Evolutionary conservation across 352 stramenopile genomes (phyloP), one percentile per base, ranked within the genome.

Genomic region (Blastocystis sp.): DNA sequence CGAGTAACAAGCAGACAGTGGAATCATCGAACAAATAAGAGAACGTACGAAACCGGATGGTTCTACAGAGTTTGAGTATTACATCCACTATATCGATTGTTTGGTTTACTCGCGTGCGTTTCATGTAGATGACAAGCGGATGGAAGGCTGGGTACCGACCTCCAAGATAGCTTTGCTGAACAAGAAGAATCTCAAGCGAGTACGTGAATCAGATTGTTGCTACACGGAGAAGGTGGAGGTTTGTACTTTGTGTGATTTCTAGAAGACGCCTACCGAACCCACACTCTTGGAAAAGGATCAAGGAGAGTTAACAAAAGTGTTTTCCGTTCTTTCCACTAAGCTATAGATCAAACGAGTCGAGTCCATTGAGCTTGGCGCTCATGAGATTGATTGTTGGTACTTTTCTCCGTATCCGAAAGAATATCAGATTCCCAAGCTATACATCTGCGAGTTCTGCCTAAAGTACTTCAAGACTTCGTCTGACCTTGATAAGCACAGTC

Each of bases 381-480:
- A 93, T 76, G 91, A 94, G 53, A 92, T 97, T 0, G 94, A 97
- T 75, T 93, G 93, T 43, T 97, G 94, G 94, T 97, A 97, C 88
- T 97, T 93, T 90, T 95, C 92, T 79, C 94, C 94, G 1, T 97
- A 95, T 90, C 94, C 94, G 0, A 92, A 93, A 3, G 90, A 93
- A 13, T 97, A 96, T 91, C 89, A 90, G 56, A 84, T 93, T 39
- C 76, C 89, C 2, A 90, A 96, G 92, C 92, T 96, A 8, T 93
- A 95, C 90, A 95, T 96, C 70, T 96, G 94, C 54, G 94, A 96
- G 90, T 95, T 95, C 76, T 95, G 93, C 87, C 94, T 96, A 91
- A 91, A 93, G 23, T 96, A 95, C 88, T 96, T 95, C 76, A 92
- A 92, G 0, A 69, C 79, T 53, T 47, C 62, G 0, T 4, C 18